Evolutionary conservation across 768 basidiomycete genomes (phyloP).

Genomic region (Pulveroboletus sp.): DNA sequence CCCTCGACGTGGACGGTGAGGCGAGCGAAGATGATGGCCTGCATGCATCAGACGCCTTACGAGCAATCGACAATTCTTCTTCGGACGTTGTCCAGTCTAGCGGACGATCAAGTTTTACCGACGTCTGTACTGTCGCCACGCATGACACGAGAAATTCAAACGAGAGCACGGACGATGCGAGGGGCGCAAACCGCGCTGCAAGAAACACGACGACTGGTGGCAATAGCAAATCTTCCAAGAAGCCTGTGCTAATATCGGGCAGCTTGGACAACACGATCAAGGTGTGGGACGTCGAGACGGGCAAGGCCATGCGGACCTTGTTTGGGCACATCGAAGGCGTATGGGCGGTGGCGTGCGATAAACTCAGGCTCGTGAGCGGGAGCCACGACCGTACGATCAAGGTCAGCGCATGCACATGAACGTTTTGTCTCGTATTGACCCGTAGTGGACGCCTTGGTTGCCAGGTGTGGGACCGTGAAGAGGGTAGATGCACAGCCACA

Average conservation of each 20-base stretch:
- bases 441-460: not conserved
- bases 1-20: conserved; percentile 64
- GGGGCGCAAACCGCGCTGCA: conserved; percentile 2
- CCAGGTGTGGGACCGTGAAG: conserved; percentile 91
- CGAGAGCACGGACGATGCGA: conserved; percentile 14
- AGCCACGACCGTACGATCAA: conserved; percentile 98
- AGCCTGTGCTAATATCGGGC: conserved; percentile 80
- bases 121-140: conserved; percentile 29
- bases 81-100: conserved; percentile 15
- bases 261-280: conserved; percentile 94
- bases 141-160: conserved; percentile 16
- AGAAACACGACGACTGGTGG: conserved; percentile 2
- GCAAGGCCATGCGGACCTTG: conserved; percentile 70
- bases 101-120: conserved; percentile 9
- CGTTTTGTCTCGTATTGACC: conserved; percentile 3
- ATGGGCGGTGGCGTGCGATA: conserved; percentile 92
- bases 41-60: conserved; percentile 8
- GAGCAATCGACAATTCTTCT: conserved; percentile 12
- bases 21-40: conserved; percentile 20
- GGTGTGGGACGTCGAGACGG: conserved; percentile 91
- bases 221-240: conserved; percentile 33
- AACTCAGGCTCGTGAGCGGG: conserved; percentile 84
- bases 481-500: conserved; percentile 81
- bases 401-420: conserved; percentile 40
- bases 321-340: conserved; percentile 99